Evolutionary conservation across 495 filamentous ascomycete genomes (phyloP), one percentile per base, ranked within the genome.

Genomic region (Aspergillus indologenus): DNA sequence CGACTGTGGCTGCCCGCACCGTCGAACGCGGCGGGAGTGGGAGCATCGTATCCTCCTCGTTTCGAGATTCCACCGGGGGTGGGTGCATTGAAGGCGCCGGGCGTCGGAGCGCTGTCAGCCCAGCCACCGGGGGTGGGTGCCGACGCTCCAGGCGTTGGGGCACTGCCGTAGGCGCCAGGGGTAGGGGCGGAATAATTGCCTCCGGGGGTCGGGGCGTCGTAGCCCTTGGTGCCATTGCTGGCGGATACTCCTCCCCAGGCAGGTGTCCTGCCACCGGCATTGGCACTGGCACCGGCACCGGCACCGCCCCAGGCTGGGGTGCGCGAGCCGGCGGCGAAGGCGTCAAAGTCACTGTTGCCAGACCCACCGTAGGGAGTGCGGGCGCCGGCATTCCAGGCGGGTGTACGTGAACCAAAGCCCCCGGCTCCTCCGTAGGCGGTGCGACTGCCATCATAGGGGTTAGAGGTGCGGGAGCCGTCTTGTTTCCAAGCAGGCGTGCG

Each of bases 41-140:
- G 74, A 1, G 84, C 85, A 18, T 84, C 82, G 29, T 84, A 85
- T 15, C 75, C 73, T 40, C 34, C 34, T 44, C 64, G 62, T 56
- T 69, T 75, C 23, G 69, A 67, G 8, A 67, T 68, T 6, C 71
- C 73, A 47, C 74, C 75, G 21, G 82, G 82, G 11, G 86, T 87
- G 0, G 85, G 83, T 5, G 82, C 85, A 53, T 83, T 84, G 64
- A 85, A 82, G 9, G 82, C 85, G 45, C 82, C 85, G 52, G 85
- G 84, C 11, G 85, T 87, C 19, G 84, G 84, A 3, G 82, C 83
- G 63, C 82, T 85, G 65, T 84, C 80, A 0, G 86, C 83, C 62
- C 77, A 81, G n/a, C 70, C 78, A 44, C 90, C 88, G 0, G 92
- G 92, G 0, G 92, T 97, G 0, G 92, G 89, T 1, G 90, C 90